phyloP scores from a whole-genome alignment of 345 rosid genomes.

The Salix udensis region DNA sequence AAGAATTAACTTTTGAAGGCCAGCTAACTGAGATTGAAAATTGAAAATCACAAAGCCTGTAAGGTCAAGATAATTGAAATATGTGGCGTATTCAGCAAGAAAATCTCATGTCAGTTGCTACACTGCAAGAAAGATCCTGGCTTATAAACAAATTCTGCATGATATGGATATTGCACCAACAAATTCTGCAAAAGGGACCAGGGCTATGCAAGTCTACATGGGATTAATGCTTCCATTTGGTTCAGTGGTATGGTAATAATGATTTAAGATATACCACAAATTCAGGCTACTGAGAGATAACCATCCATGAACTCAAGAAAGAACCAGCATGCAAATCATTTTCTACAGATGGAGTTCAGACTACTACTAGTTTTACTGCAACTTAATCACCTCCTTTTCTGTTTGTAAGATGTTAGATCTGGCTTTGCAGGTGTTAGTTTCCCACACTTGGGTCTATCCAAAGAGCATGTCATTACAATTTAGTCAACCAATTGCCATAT shows the following conservation, averaged over 20 bases:
- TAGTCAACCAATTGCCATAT: background rate
- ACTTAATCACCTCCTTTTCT: background rate
- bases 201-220: background rate
- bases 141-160: background rate
- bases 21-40: background rate
- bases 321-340: background rate
- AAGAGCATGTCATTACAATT: background rate
- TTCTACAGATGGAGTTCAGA: background rate
- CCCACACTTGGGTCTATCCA: background rate
- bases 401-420: background rate
- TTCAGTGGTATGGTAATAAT: background rate
- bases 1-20: no score
- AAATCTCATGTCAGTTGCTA: background rate
- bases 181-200: background rate
- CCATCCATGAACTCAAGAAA: background rate
- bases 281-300: background rate
- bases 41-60: background rate
- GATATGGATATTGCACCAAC: background rate
- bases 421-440: background rate
- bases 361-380: background rate
- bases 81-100: background rate
- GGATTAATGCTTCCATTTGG: background rate
- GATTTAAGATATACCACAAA: background rate
- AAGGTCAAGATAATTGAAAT: background rate
- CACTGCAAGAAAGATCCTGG: background rate